Evolutionary conservation across 2,329 filamentous ascomycete species (phyloP).

Genomic region (Teratosphaeria destructans): DNA sequence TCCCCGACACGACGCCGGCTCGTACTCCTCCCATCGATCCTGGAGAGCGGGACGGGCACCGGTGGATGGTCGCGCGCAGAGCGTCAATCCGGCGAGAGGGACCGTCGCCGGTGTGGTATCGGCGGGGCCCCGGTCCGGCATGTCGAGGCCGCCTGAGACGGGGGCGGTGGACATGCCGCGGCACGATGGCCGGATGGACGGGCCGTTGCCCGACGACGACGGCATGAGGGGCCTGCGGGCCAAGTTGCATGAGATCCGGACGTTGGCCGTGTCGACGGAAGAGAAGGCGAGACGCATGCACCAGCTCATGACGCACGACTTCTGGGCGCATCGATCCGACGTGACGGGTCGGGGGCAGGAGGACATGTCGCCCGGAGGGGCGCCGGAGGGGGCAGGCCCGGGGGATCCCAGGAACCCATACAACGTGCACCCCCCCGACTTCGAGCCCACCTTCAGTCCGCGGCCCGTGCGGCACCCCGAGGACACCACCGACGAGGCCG

Average conservation of each 20-base stretch:
- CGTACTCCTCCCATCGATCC: conserved; percentile 5
- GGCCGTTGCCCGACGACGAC: conserved; percentile 37
- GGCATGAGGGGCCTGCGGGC: conserved; percentile 38
- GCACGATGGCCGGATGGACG: conserved; percentile 6
- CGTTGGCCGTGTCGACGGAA: conserved; percentile 33
- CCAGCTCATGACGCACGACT: conserved; percentile 39
- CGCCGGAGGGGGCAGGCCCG: conserved; percentile 5
- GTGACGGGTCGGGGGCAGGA: neutral
- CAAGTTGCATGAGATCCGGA: conserved; percentile 38
- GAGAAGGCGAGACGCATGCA: conserved; percentile 42
- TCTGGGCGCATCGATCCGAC: conserved; percentile 19
- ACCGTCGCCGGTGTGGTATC: neutral
- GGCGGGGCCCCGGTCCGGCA: neutral
- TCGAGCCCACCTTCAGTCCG: conserved; percentile 25
- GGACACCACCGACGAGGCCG: conserved; percentile 38
- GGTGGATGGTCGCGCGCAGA: conserved; percentile 2
- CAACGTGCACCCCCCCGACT: conserved; percentile 23
- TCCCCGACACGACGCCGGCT: neutral
- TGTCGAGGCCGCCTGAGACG: conserved; percentile 1
- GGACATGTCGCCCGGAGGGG: neutral
- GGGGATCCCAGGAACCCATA: conserved; percentile 27
- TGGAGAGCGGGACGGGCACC: conserved; percentile 1
- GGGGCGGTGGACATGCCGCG: neutral
- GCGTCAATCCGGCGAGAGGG: conserved; percentile 15
- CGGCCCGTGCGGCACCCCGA: conserved; percentile 20